phyloP scores from a whole-genome alignment of 805 yeast species.

The Saccharomycopsis guyanensis region DNA sequence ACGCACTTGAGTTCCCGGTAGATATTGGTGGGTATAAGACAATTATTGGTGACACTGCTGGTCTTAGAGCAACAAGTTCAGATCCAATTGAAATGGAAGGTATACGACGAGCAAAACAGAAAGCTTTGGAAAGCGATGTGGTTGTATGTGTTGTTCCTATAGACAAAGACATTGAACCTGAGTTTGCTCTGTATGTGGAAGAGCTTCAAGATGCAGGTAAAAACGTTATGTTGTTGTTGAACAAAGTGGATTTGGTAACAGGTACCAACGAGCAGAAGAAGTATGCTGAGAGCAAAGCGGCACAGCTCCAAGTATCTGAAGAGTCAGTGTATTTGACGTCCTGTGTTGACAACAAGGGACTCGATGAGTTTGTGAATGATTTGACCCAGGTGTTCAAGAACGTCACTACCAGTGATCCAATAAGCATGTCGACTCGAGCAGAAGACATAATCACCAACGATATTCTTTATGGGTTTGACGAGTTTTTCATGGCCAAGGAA shows the following conservation, averaged over 20 bases:
- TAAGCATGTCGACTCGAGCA: conserved; percentile 66
- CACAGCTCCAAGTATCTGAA: conserved; percentile 23
- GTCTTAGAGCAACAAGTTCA: conserved; percentile 46
- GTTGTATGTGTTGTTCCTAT: conserved; percentile 58
- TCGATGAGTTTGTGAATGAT: conserved; percentile 35
- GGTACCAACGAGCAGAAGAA: neutral
- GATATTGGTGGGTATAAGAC: conserved; percentile 82
- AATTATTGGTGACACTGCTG: conserved; percentile 88
- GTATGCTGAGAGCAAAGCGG: conserved; percentile 21
- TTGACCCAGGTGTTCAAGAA: conserved; percentile 41
- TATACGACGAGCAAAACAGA: conserved; percentile 62
- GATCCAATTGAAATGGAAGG: conserved; percentile 75
- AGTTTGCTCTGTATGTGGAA: conserved; percentile 34
- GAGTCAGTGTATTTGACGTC: conserved; percentile 43
- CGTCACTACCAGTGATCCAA: conserved; percentile 54
- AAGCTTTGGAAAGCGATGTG: conserved; percentile 56
- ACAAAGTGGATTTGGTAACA: conserved; percentile 48
- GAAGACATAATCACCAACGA: conserved; percentile 70
- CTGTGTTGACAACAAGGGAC: conserved; percentile 52
- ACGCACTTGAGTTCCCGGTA: conserved; percentile 70
- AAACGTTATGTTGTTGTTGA: conserved; percentile 40
- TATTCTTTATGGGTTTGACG: conserved; percentile 66
- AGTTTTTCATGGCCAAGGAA: conserved; percentile 43
- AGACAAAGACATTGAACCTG: conserved; percentile 28
- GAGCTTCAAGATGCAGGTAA: conserved; percentile 24